A percentile compares a stretch with the other conserved stretches of the same genome.
These are phyloP conservation scores for Aspergillus ibericus DNA, from an alignment of 2,329 filamentous ascomycete species.

Conservation along the genomic window DNA sequence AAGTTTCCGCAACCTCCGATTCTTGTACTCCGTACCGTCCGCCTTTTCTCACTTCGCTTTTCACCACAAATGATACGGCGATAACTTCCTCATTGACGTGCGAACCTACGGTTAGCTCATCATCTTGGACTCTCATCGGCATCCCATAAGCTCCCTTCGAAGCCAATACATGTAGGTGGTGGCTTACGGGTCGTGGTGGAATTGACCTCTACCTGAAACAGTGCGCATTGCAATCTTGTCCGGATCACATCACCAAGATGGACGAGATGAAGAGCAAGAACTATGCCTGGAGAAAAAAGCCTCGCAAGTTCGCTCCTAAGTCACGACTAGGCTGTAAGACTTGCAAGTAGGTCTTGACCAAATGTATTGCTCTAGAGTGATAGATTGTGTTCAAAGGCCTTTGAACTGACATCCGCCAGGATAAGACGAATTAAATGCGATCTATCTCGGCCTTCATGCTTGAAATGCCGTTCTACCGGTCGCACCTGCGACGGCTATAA, in stretches of 20 bases:
- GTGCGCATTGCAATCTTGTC: too few relatives aligned
- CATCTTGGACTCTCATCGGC: background rate
- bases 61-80: background rate
- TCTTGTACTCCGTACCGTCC: background rate
- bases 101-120: too few relatives aligned
- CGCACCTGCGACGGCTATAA: conserved; percentile 41
- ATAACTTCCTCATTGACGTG: conserved; percentile 1
- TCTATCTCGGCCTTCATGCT: conserved; percentile 34
- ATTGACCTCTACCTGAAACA: background rate
- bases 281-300: conserved; percentile 40
- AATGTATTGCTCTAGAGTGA: background rate
- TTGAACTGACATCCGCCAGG: conserved; percentile 20
- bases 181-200: too few relatives aligned
- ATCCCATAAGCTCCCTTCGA: background rate
- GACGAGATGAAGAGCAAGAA: conserved; percentile 2
- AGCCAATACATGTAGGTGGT: background rate
- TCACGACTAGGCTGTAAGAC: conserved; percentile 43
- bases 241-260: too few relatives aligned
- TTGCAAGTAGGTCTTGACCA: conserved; percentile 40
- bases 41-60: background rate
- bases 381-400: background rate
- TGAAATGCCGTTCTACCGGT: conserved; percentile 40
- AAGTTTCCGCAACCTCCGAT: background rate
- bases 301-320: conserved; percentile 41
- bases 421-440: conserved; percentile 44